Conservation (phyloP, 2,329 filamentous ascomycete genomes). For the Penicillium sp. region DNA sequence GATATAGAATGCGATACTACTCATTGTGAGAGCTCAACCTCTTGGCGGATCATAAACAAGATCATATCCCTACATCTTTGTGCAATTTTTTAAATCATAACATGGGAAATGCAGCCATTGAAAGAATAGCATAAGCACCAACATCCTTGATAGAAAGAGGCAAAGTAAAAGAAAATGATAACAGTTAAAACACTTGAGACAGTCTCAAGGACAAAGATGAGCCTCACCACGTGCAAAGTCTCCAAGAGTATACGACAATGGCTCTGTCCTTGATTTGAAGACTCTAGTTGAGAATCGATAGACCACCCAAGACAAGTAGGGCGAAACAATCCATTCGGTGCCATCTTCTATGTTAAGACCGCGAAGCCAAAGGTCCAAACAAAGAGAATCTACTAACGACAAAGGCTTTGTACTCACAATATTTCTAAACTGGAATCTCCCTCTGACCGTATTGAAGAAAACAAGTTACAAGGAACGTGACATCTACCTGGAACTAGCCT, state of each 20-base stretch:
- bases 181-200: not conserved
- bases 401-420: constrained; percentile 1
- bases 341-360: not conserved
- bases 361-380: not conserved
- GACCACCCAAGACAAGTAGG: not conserved
- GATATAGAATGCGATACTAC: too few relatives aligned
- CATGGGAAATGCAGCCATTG: not conserved
- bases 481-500: not conserved
- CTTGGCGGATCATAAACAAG: not conserved
- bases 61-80: not conserved
- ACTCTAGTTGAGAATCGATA: not conserved
- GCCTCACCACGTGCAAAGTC: not conserved
- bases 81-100: not conserved
- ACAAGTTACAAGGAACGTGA: not conserved
- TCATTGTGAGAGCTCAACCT: too few relatives aligned
- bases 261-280: constrained; percentile 2
- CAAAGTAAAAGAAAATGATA: not conserved
- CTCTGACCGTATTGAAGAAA: not conserved
- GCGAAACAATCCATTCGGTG: not conserved
- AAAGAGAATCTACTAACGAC: not conserved
- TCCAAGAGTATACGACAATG: not conserved
- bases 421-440: not conserved
- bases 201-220: not conserved
- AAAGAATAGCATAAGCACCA: not conserved
- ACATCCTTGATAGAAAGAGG: not conserved